Evolutionary conservation across 257 asterid genomes (phyloP), one percentile per base, ranked within the genome.

Genomic region (Scutellaria galericulata): DNA sequence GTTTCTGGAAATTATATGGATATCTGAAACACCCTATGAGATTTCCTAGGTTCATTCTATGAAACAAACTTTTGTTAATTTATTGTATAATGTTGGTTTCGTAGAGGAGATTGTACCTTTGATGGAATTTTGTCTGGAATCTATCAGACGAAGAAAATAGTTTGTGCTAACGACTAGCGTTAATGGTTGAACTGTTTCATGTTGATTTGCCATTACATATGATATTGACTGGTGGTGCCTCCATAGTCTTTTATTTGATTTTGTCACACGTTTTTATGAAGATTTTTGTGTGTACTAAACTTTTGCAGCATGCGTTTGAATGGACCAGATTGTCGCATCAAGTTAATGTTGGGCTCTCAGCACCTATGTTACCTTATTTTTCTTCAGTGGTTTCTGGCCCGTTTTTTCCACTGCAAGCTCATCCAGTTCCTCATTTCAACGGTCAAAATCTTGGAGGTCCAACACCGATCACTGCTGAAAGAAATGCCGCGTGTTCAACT

Each of bases 291-390:
- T 37, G 40, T 53, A 3, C 55, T 39, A 48, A 1, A 42, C 31
- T 69, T 66, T 70, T 44, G 74, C 80, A 83, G 85, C 50, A 47
- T 42, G 52, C 57, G 35, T 54, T 56, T 24, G 79, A 56, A 66
- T 42, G 51, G 56, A 39, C 71, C 54, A 72, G 73, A 40, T 54
- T 52, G 62, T 79, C 64, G 3, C 56, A 66, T 50, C 83, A 56
- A 55, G 65, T 45, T 48, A 65, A 75, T 73, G 42, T 76, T 58
- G 78, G 73, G 37, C 12, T 68, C 54, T 75, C 81, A 27, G 58
- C 70, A 35, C 74, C 81, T 48, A 13, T 75, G 13, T 27, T 35
- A 55, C 62, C 74, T 66, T 70, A 9, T 31, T 20, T 74, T 63
- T 66, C 78, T 5, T 71, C 78, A 58, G 79, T 12, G 52, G 51